Evolutionary conservation across 345 rosid genomes (phyloP).

Genomic region (Populus davidiana): DNA sequence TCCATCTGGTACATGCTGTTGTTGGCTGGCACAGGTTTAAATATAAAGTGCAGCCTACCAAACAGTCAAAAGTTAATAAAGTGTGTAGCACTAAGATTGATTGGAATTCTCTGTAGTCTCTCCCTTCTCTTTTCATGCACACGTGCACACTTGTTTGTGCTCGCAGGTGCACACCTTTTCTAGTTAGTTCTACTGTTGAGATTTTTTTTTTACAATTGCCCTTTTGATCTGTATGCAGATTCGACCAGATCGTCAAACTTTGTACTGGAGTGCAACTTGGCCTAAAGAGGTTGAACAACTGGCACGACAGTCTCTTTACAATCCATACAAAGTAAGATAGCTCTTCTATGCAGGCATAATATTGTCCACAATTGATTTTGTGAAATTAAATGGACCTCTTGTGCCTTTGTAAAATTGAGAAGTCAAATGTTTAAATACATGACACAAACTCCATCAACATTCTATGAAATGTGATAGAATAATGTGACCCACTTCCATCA

Average conservation of each 20-base stretch:
- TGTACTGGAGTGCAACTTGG: slow-evolving; percentile 99
- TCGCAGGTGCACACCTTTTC: background rate
- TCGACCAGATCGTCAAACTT: slow-evolving; percentile 94
- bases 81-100: background rate
- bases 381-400: too few relatives aligned
- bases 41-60: background rate
- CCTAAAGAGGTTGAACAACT: slow-evolving; percentile 97
- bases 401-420: too few relatives aligned
- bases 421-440: too few relatives aligned
- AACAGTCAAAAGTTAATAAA: background rate
- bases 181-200: background rate
- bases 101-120: background rate
- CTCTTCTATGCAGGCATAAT: background rate
- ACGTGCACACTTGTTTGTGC: background rate
- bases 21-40: background rate
- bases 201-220: background rate
- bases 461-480: too few relatives aligned
- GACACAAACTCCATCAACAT: too few relatives aligned
- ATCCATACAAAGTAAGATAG: slow-evolving; percentile 82
- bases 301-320: slow-evolving; percentile 84
- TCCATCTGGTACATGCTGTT: too few relatives aligned
- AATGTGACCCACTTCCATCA: too few relatives aligned
- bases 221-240: slow-evolving; percentile 47
- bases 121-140: too few relatives aligned
- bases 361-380: background rate